Conservation (phyloP, 352 stramenopile species). For the Hyaloperonospora brassicae region DNA sequence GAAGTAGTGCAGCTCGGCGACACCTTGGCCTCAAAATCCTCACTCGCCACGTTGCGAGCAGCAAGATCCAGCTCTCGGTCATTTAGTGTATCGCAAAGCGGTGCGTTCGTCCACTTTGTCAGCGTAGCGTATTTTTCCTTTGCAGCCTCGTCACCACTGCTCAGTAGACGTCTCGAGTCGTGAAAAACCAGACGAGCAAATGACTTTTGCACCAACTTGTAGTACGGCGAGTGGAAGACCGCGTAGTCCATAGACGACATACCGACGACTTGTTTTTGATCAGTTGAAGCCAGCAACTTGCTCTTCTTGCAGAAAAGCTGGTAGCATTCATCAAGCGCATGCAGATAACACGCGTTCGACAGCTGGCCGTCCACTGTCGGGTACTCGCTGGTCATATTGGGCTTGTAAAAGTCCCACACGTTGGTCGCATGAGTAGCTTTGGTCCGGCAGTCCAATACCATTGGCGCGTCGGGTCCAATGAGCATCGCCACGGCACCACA, state of each 20-base stretch:
- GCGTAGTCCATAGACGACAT: slow-evolving; percentile 87
- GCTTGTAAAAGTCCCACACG: slow-evolving; percentile 99
- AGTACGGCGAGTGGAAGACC: slow-evolving; percentile 98
- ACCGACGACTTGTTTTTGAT: slow-evolving; percentile 12
- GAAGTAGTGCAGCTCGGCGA: slow-evolving; percentile 80
- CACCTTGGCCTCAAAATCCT: slow-evolving; percentile 75
- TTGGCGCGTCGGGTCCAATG: slow-evolving; percentile 91
- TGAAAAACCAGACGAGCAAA: slow-evolving; percentile 85
- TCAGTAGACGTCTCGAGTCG: slow-evolving; percentile 35
- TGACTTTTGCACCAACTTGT: slow-evolving; percentile 97
- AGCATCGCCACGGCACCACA: slow-evolving; percentile 94
- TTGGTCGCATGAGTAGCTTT: slow-evolving; percentile 89
- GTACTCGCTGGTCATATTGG: slow-evolving; percentile 88
- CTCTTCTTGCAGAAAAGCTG: slow-evolving; percentile 84
- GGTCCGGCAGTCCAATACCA: slow-evolving; percentile 85
- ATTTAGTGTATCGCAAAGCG: slow-evolving; percentile 88
- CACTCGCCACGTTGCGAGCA: slow-evolving; percentile 69
- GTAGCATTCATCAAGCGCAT: slow-evolving; percentile 94
- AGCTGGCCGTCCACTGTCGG: slow-evolving; percentile 91
- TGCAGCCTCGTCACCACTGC: slow-evolving; percentile 9
- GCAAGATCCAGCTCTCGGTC: slow-evolving; percentile 87
- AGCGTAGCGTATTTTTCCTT: slow-evolving; percentile 34
- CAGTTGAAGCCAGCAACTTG: slow-evolving; percentile 14
- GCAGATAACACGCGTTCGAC: slow-evolving; percentile 93
- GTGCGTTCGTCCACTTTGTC: slow-evolving; percentile 59